These are phyloP conservation scores for Sordariomycetes sp. DNA, from an alignment of 2,329 filamentous ascomycete genomes.

Conservation along the genomic window DNA sequence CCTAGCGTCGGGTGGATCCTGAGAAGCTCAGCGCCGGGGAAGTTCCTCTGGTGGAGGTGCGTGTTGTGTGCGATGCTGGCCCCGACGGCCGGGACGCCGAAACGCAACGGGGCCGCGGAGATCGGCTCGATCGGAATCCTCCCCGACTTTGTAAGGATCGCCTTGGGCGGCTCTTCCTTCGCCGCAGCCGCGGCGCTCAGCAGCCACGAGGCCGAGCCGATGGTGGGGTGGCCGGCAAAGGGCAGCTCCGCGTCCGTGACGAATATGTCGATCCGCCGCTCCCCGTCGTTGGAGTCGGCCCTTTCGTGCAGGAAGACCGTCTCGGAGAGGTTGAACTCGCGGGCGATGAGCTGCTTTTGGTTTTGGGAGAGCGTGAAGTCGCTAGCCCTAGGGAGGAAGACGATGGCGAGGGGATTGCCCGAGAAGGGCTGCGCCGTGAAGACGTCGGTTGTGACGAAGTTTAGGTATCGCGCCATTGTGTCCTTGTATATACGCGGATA, in stretches of 20 bases:
- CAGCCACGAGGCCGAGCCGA: slow-evolving; percentile 43
- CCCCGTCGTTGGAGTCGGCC: slow-evolving; percentile 17
- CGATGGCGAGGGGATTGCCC: slow-evolving; percentile 52
- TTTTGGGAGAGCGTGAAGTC: slow-evolving; percentile 30
- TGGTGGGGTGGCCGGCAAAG: slow-evolving; percentile 53
- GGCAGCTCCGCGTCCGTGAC: slow-evolving; percentile 41
- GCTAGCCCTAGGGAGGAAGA: slow-evolving; percentile 33
- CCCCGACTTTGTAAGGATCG: slow-evolving; percentile 45
- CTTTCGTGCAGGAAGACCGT: slow-evolving; percentile 50
- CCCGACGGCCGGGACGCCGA: slow-evolving; percentile 28
- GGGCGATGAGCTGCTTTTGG: slow-evolving; percentile 47
- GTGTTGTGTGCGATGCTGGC: slow-evolving; percentile 59
- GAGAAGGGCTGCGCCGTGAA: slow-evolving; percentile 39
- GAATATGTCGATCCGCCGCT: slow-evolving; percentile 47
- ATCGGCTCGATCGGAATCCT: slow-evolving; percentile 38
- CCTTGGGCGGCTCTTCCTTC: slow-evolving; percentile 17
- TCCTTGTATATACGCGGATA: neutral
- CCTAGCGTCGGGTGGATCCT: neutral
- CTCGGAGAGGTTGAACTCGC: slow-evolving; percentile 55
- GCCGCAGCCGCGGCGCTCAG: slow-evolving; percentile 19
- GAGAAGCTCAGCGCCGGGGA: slow-evolving; percentile 17
- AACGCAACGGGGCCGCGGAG: slow-evolving; percentile 20
- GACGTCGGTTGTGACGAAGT: slow-evolving; percentile 46
- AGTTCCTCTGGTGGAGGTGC: slow-evolving; percentile 41
- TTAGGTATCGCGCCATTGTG: slow-evolving; percentile 17